Base-by-base conservation (phyloP, 331 rosid species). In the Phaseolus coccineus region DNA sequence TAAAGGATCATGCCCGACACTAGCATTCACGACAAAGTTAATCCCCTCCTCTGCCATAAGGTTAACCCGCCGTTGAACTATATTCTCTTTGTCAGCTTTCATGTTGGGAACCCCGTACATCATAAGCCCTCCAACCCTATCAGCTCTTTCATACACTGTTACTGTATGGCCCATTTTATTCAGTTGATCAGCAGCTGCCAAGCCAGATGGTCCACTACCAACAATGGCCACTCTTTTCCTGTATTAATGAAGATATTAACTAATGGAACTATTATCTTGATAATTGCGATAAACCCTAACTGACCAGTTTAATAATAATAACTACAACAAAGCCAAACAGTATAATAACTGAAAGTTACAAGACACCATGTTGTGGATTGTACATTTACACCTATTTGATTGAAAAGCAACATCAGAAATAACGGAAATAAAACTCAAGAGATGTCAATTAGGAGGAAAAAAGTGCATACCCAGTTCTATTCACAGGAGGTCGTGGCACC, bases 91-190 rank as follows among this genome's bases (percentile, higher is more conserved):
- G 93, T 92, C 98, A 77, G 99, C 46, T 77, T 96, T 96, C 99
- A 96, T 96, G 90, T 93, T 93, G 69, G 99, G 99, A 80, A 96
- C 98, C 55, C 99, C 98, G 80, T 96, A 96, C 50, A 65, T 93
- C 99, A 96, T 96, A 76, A 63, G 69, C 69, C 69, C 69, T 63
- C 69, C 69, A 63, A 63, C 9, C 47, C 69, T 63, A 16, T 63
- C 69, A 63, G 69, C 25, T 63, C 69, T 63, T 63, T 63, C 69
- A 33, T 63, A 63, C 11, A 63, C 47, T 15, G 69, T 63, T 15
- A 63, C 69, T 15, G 47, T 31, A 33, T 63, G 69, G 46, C 69
- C 69, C 69, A 63, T 33, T 63, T 63, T 63, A 63, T 63, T 63
- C 47, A 63, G 69, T 33, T 63, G 69, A 16, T 63, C 69, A 63